Conservation (phyloP, 768 basidiomycete species). For the Boletus patriciae region DNA sequence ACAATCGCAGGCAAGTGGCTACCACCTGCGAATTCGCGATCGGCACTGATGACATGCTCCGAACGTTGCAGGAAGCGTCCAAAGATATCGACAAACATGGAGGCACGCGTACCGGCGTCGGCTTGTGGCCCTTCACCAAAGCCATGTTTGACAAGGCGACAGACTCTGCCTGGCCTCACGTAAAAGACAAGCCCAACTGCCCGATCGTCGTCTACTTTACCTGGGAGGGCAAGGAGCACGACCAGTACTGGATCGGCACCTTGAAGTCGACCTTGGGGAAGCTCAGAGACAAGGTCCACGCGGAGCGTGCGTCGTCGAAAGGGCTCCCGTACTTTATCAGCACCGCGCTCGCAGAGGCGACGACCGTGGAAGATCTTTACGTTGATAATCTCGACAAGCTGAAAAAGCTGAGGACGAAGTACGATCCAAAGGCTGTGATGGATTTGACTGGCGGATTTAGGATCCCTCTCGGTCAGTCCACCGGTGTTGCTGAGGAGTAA, state of each 20-base stretch:
- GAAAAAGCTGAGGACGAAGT: background rate
- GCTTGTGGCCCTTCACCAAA: constrained; percentile 17
- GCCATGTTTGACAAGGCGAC: constrained; percentile 15
- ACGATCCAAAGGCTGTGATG: constrained; percentile 18
- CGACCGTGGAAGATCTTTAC: constrained; percentile 7
- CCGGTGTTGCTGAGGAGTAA: background rate
- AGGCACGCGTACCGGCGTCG: constrained; percentile 1
- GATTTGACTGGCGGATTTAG: constrained; percentile 15
- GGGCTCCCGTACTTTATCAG: constrained; percentile 9
- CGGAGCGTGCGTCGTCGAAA: background rate
- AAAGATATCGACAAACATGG: background rate
- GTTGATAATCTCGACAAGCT: constrained; percentile 1
- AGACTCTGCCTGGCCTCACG: constrained; percentile 17
- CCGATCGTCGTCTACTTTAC: constrained; percentile 13
- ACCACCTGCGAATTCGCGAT: too few species aligned
- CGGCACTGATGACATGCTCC: background rate
- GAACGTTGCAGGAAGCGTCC: constrained; percentile 3
- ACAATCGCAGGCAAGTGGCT: background rate
- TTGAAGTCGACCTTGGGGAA: constrained; percentile 1
- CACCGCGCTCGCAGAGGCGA: constrained; percentile 6
- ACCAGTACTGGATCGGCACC: constrained; percentile 6
- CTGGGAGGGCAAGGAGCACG: constrained; percentile 16
- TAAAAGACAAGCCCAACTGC: constrained; percentile 3
- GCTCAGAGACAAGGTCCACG: background rate
- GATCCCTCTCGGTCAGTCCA: constrained; percentile 4